Evolutionary conservation across 805 yeast species (phyloP), one percentile per base, ranked within the genome.

Genomic region (Barnettozyma salicaria): DNA sequence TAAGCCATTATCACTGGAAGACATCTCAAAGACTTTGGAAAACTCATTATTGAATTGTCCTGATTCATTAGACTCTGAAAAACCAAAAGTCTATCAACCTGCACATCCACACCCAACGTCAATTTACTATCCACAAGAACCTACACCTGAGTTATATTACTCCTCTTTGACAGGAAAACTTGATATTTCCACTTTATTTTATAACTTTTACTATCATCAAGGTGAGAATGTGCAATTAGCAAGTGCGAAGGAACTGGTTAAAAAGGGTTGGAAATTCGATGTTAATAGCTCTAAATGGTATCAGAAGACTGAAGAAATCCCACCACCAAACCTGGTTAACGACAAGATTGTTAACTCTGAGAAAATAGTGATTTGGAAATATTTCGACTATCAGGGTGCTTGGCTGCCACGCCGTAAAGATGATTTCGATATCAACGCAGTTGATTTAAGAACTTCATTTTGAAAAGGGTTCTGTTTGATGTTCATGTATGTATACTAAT

Each of bases 31-130:
- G 40, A 65, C 74, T 48, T 65, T 90, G 47, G 94, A 86, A 55
- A 73, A 82, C 1, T 88, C 97, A 3, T 67, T 86, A 41, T 65
- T 85, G 48, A 83, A 84, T 52, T 87, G 97, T 57, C 97, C 98
- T 0, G 97, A 92, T 61, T 85, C 97, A 1, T 73, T 79, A 41
- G 95, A 90, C 56, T 80, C 95, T 2, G 97, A 90, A 52, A 74
- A 68, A 49, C 95, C 97, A 13, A 74, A 80, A 43, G 58, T 55
- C 28, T 52, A 87, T 56, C 74, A 72, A 33, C 90, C 97, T 6
- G 71, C 74, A 17, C 76, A 78, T 48, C 94, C 94, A 37, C 94
- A 83, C 55, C 95, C 96, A 19, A 86, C 95, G 7, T 85, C 92
- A 26, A 74, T 83, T 17, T 85, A 80, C 60, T 92, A 86, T 61